Percentiles rank a stretch among this genome's conserved stretches.
phyloP scores from a whole-genome alignment of 2,329 filamentous ascomycete species.

The Alternaria angustiovoidea region DNA sequence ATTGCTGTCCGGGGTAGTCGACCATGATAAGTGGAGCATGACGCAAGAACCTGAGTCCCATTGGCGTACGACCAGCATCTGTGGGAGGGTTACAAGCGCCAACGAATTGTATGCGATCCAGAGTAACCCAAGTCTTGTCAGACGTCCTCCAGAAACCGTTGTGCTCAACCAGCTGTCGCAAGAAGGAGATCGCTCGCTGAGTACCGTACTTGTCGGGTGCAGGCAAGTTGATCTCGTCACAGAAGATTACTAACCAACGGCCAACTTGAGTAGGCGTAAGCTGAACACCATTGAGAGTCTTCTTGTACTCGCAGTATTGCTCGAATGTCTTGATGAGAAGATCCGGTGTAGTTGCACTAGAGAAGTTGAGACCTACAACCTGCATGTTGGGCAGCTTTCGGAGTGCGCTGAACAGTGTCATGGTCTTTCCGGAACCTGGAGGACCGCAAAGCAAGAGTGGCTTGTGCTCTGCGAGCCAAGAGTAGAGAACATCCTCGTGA shows the following conservation, averaged over 20 bases:
- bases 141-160: conserved; percentile 99
- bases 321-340: conserved; percentile 99
- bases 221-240: conserved; percentile 98
- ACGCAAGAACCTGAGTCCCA: conserved; percentile 91
- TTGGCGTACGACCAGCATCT: conserved; percentile 92
- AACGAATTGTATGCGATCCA: conserved; percentile 98
- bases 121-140: conserved; percentile 96
- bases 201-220: conserved; percentile 98
- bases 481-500: conserved; percentile 99
- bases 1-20: conserved; percentile 95
- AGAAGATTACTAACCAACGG: conserved; percentile 98
- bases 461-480: conserved; percentile 98
- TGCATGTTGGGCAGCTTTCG: conserved; percentile 99
- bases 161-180: conserved; percentile 96
- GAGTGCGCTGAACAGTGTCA: conserved; percentile 98
- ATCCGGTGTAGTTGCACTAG: conserved; percentile 96
- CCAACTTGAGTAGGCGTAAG: conserved; percentile 96
- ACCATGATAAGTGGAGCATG: conserved; percentile 99
- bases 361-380: conserved; percentile 98
- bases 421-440: conserved; percentile 98
- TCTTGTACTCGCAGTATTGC: conserved; percentile 99
- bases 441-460: conserved; percentile 95
- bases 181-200: conserved; percentile 94
- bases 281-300: conserved; percentile 94
- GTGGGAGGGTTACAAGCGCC: conserved; percentile 98